These are phyloP conservation scores for Pythium aquatile DNA, from an alignment of 352 stramenopile species.

Conservation along the genomic window DNA sequence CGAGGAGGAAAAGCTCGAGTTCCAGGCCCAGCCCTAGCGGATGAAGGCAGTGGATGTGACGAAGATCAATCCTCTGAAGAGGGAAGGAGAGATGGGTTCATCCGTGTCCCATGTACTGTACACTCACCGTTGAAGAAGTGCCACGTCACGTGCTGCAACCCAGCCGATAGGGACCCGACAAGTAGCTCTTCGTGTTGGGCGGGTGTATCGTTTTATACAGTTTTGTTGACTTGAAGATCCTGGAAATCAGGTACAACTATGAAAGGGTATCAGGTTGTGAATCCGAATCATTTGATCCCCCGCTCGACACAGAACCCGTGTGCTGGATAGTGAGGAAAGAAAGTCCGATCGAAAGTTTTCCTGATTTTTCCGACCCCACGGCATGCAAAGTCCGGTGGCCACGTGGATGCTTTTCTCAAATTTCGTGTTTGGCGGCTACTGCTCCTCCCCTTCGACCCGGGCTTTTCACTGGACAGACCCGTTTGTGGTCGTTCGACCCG, in stretches of 20 bases:
- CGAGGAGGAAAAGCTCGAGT: conserved; percentile 34
- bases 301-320: conserved; percentile 19
- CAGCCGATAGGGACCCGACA: background rate
- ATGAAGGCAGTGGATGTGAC: background rate
- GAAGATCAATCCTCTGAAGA: background rate
- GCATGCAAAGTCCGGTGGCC: background rate
- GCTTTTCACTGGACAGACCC: conserved; percentile 2
- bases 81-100: conserved; percentile 5
- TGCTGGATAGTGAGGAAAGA: background rate
- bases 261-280: background rate
- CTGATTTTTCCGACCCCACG: background rate
- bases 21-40: conserved; percentile 30
- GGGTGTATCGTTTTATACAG: conserved; percentile 3
- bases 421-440: background rate
- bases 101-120: background rate
- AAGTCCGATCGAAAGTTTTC: background rate
- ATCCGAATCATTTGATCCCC: background rate
- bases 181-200: background rate
- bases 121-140: conserved; percentile 15
- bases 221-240: background rate
- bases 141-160: conserved; percentile 10
- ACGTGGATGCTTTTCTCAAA: conserved; percentile 2
- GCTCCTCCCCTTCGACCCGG: background rate
- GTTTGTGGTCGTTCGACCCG: background rate
- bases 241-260: conserved; percentile 13